Base-by-base conservation (phyloP, 176 grass and related monocot species). In the Aegilops tauschii region DNA sequence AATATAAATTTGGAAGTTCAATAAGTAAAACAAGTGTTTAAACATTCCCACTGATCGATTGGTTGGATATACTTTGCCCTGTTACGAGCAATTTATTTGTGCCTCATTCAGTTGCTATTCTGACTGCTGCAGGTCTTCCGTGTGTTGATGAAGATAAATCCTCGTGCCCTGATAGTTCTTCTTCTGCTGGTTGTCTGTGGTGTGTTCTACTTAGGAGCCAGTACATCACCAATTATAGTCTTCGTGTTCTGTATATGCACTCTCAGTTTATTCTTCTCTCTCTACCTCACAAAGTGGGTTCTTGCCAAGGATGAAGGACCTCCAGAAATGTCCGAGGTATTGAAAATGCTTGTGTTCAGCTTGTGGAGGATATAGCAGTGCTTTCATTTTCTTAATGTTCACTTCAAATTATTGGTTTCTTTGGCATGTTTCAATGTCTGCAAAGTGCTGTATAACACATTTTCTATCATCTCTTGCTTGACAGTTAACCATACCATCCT, bases 271-370 rank as follows among this genome's bases (percentile, higher is more conserved):
- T 90, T 96, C 89, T 99, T 99, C 85, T 76, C 97, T 67, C 71
- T 99, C 52, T 99, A 96, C 83, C 97, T 96, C 68, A 87, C 94
- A 86, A 99, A 94, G 84, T 96, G 97, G 97, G 97, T 99, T 88
- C 97, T 99, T 75, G 90, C 97, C n/a, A 99, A 99, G 85, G 97
- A 99, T 74, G 97, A 99, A 82, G 97, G 97, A 21, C 97, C 97
- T 75, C 90, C 97, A 90, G 97, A 99, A 91, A 99, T 99, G 97
- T 89, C 78, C 58, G 80, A 99, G 97, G 97, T 99, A 96, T 73
- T 84, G 61, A 52, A 76, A 30, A 69, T 80, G 35, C 14, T 45
- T 81, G 12, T 49, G 4, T 82, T 85, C 4, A 56, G 9, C 56
- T 79, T 16, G 10, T 9, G 47, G 66, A 65, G 11, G 36, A 77